phyloP scores from a whole-genome alignment of 441 rosid species.

The Adansonia gregorii region DNA sequence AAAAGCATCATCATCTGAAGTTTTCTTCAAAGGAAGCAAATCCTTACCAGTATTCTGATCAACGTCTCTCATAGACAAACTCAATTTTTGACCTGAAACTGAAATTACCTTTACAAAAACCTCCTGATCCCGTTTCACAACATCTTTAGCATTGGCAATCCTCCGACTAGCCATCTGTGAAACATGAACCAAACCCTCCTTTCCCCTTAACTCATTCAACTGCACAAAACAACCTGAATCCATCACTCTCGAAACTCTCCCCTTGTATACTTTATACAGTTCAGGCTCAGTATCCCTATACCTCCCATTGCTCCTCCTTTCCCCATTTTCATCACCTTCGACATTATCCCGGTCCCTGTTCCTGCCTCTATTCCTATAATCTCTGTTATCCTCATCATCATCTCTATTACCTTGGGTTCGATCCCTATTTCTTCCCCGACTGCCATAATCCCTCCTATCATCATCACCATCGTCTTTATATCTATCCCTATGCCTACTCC shows the following conservation, averaged over 20 bases:
- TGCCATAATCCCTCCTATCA: slow-evolving; percentile 40
- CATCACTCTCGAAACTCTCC: slow-evolving; percentile 80
- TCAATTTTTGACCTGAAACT: slow-evolving; percentile 57
- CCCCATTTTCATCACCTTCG: slow-evolving; percentile 31
- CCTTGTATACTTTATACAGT: slow-evolving; percentile 73
- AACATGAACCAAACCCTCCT: slow-evolving; percentile 84
- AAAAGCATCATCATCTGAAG: slow-evolving; percentile 42
- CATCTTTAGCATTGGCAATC: slow-evolving; percentile 58
- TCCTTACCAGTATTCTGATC: slow-evolving; percentile 80
- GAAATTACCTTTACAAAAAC: slow-evolving; percentile 70
- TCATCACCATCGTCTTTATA: slow-evolving; percentile 30
- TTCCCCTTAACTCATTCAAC: slow-evolving; percentile 66
- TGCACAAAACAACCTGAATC: slow-evolving; percentile 80
- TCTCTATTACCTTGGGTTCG: slow-evolving; percentile 31
- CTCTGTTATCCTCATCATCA: background rate
- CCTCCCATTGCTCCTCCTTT: background rate
- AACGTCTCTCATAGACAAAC: slow-evolving; percentile 69
- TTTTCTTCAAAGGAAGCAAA: slow-evolving; percentile 62
- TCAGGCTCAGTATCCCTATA: slow-evolving; percentile 54
- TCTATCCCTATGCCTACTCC: slow-evolving; percentile 31
- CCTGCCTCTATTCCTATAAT: background rate
- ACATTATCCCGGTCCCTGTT: background rate
- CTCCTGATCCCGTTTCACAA: slow-evolving; percentile 61
- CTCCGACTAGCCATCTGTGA: slow-evolving; percentile 78
- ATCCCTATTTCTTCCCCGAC: slow-evolving; percentile 35